These are phyloP conservation scores for Murraya koenigii DNA, from an alignment of 345 rosid genomes.

Conservation along the genomic window DNA sequence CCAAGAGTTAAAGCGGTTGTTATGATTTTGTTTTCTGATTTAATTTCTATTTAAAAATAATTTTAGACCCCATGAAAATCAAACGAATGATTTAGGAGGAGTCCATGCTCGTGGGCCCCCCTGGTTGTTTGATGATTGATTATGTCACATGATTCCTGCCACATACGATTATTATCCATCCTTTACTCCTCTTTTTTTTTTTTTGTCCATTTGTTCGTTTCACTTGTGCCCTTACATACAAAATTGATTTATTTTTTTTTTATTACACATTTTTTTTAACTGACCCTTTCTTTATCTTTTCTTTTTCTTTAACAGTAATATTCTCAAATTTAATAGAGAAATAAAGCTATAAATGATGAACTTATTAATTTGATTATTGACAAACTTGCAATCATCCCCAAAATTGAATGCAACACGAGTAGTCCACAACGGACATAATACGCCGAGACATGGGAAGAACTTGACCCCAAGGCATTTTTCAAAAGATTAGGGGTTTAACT, in stretches of 20 bases:
- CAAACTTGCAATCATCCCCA: too few species aligned
- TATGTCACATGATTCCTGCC: slow-evolving; percentile 3
- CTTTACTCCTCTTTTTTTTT: background rate
- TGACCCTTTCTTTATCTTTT: background rate
- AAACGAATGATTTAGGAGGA: background rate
- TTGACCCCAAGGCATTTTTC: too few species aligned
- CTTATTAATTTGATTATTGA: too few species aligned
- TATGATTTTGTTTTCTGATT: background rate
- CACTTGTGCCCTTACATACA: background rate
- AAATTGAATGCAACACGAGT: too few species aligned
- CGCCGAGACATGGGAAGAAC: too few species aligned
- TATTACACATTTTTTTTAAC: too few species aligned
- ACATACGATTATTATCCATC: background rate
- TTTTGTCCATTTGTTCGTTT: background rate
- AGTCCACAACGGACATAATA: too few species aligned
- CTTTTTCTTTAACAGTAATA: background rate
- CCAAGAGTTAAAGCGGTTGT: background rate
- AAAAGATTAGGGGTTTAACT: too few species aligned
- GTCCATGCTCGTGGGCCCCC: background rate
- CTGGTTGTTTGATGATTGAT: background rate
- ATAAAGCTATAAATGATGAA: background rate
- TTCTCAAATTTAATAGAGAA: background rate
- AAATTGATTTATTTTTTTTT: background rate
- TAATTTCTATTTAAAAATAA: background rate
- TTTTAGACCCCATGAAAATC: background rate